Evolutionary conservation across 2,329 filamentous ascomycete species (phyloP), one percentile per base, ranked within the genome.

Genomic region (Exophiala aquamarina): DNA sequence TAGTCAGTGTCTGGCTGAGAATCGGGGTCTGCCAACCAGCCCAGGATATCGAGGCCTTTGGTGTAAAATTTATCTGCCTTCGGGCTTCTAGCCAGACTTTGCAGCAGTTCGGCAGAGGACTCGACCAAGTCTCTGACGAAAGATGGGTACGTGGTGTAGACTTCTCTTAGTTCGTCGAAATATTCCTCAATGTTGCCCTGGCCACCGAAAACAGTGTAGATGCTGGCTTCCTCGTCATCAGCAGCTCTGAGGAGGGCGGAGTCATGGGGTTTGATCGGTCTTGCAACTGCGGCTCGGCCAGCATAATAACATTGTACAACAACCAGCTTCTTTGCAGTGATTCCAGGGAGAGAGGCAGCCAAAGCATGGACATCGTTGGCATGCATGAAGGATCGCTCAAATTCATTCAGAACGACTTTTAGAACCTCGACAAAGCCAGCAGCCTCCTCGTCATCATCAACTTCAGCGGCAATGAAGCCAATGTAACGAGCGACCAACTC

Each of bases 131-230:
- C 89, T 59, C 89, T 86, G 4, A 96, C 83, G 59, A 98, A 94
- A 20, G 87, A 87, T 10, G 88, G 86, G 71, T 98, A 98, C 50
- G 91, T 95, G 61, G 78, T 83, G 74, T 92, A 92, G 49, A 97
- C 81, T 67, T 95, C 87, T 47, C 93, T 84, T 54, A 98, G 81
- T 74, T 98, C 93, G 59, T 98, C 92, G 63, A 98, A 98, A 72
- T 98, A 98, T 72, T 98, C 94, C 71, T 98, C 92, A 56, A 98
- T 97, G 70, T 98, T 98, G 61, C 93, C 93, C 69, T 98, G 93
- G 5, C 93, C 93, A 50, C 93, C 93, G 59, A 97, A 95, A 53
- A 98, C 90, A 57, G 85, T 91, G 74, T 95, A 98, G 50, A 98
- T 81, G 60, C 82, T 85, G 44, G 91, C 91, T 46, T 84, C 83